Conservation (phyloP, 1,139 yeast genomes). For the Kodamaea anthophila region DNA sequence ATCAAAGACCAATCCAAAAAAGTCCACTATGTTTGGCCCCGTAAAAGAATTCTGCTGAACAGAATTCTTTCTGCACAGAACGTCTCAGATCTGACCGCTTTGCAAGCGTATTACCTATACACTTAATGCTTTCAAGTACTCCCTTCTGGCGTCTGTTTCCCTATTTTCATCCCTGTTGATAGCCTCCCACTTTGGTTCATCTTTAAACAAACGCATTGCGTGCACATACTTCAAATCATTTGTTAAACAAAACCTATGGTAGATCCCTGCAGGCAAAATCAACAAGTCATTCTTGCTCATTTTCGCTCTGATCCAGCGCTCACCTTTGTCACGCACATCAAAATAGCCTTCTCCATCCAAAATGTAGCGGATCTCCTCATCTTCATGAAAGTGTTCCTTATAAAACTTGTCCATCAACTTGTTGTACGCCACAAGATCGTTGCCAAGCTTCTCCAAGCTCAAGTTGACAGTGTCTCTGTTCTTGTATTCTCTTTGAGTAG, state of each 20-base stretch:
- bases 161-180: slow-evolving; percentile 49
- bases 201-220: slow-evolving; percentile 82
- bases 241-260: slow-evolving; percentile 83
- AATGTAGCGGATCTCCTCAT: slow-evolving; percentile 90
- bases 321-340: slow-evolving; percentile 68
- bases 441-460: slow-evolving; percentile 56
- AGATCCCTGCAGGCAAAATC: slow-evolving; percentile 84
- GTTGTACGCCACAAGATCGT: slow-evolving; percentile 53
- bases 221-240: slow-evolving; percentile 50
- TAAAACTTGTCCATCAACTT: slow-evolving; percentile 67
- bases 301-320: slow-evolving; percentile 74
- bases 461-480: slow-evolving; percentile 72
- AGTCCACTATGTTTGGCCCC: too few species aligned
- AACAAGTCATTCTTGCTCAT: slow-evolving; percentile 62
- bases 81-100: too few species aligned
- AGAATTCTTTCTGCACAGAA: too few species aligned
- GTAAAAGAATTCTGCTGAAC: too few species aligned
- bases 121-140: slow-evolving; percentile 18
- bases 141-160: slow-evolving; percentile 25
- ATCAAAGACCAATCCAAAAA: too few species aligned
- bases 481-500: slow-evolving; percentile 64
- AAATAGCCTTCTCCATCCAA: slow-evolving; percentile 89
- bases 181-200: slow-evolving; percentile 96
- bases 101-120: too few species aligned
- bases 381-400: slow-evolving; percentile 90